Evolutionary conservation across 1,284 basidiomycete species (phyloP).

Genomic region (Ganoderma resinaceum): DNA sequence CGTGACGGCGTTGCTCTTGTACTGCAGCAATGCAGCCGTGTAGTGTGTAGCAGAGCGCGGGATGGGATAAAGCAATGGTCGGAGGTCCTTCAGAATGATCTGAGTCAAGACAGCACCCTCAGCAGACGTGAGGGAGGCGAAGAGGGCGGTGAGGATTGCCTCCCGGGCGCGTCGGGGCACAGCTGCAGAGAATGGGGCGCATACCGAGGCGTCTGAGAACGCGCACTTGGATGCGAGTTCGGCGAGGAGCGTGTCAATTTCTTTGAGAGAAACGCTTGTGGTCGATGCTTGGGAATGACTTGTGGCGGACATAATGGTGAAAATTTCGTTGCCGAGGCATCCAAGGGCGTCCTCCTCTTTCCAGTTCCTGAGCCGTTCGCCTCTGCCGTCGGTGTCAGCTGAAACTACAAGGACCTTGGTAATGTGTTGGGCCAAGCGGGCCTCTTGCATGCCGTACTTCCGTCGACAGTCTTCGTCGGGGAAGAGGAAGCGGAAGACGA

Average conservation of each 20-base stretch:
- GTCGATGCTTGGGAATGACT: conserved; percentile 32
- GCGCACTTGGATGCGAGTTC: conserved; percentile 73
- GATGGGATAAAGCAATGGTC: conserved; percentile 77
- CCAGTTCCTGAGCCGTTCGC: conserved; percentile 56
- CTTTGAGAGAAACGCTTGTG: conserved; percentile 47
- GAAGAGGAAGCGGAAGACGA: conserved; percentile 78
- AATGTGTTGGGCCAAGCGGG: conserved; percentile 62
- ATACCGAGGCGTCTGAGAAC: conserved; percentile 60
- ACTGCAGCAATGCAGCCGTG: conserved; percentile 55
- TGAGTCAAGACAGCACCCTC: conserved; percentile 77
- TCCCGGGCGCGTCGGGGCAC: conserved; percentile 42
- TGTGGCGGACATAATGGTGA: conserved; percentile 47
- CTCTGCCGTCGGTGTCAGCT: conserved; percentile 32
- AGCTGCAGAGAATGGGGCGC: conserved; percentile 33
- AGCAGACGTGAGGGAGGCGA: conserved; percentile 58
- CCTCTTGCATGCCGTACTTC: conserved; percentile 80
- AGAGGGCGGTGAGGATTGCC: conserved; percentile 61
- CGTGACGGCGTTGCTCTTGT: conserved; percentile 61
- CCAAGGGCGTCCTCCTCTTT: conserved; percentile 56
- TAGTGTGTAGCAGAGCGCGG: conserved; percentile 52
- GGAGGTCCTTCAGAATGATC: conserved; percentile 85
- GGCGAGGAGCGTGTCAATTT: conserved; percentile 72
- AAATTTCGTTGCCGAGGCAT: conserved; percentile 75
- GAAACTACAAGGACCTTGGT: conserved; percentile 57
- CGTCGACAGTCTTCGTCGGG: conserved; percentile 78